Percentiles rank a stretch among this genome's conserved stretches.
Evolutionary conservation across 2,329 filamentous ascomycete species (phyloP).

Genomic region (Alternaria solani): DNA sequence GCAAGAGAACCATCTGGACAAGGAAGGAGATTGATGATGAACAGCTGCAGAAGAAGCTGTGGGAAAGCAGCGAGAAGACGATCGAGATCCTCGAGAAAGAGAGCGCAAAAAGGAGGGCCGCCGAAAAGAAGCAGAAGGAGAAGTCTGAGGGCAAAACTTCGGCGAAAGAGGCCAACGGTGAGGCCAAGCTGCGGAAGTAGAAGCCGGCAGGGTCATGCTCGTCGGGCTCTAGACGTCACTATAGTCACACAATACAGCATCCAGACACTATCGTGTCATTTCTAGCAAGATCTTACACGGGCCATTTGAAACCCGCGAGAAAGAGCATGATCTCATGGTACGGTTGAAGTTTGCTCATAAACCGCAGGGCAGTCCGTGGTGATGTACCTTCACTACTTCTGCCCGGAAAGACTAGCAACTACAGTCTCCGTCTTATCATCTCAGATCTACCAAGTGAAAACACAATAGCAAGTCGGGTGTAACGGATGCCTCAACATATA

Average conservation of each 20-base stretch:
- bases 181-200: conserved; percentile 37
- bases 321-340: not conserved
- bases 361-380: not conserved
- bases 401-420: not conserved
- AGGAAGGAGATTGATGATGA: conserved; percentile 81
- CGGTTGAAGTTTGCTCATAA: not conserved
- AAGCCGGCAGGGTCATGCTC: not conserved
- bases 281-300: not conserved
- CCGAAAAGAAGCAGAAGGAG: conserved; percentile 63
- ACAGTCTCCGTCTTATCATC: not conserved
- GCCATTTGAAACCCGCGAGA: no score
- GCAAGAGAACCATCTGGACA: conserved; percentile 75
- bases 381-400: not conserved
- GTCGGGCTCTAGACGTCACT: not conserved
- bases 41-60: conserved; percentile 80
- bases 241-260: not conserved
- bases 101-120: conserved; percentile 69
- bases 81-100: conserved; percentile 84
- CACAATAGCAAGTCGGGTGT: not conserved
- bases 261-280: not conserved
- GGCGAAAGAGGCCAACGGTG: conserved; percentile 27
- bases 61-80: conserved; percentile 83
- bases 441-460: not conserved
- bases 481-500: not conserved
- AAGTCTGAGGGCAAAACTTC: conserved; percentile 37